Evolutionary conservation across 768 basidiomycete genomes (phyloP), one percentile per base, ranked within the genome.

Genomic region (Clavaria fumosa): DNA sequence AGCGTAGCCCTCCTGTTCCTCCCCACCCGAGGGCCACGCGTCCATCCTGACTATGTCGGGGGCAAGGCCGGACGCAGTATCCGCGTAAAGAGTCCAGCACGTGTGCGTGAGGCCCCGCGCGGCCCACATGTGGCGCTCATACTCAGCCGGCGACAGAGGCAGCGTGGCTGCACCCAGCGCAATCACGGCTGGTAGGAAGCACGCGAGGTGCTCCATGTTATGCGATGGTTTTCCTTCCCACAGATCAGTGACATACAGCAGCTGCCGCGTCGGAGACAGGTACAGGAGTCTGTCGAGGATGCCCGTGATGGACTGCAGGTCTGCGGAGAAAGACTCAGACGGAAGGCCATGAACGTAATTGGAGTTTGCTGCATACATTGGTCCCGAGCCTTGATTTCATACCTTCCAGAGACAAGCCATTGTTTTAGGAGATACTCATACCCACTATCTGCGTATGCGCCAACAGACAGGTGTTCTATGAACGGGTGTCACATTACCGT

Each of bases 401-500:
- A 53, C 38, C 55, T 48, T 2, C 61, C 65, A 1, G 60, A 66
- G 9, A 75, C 53, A 10, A 79, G 60, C 47, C 67, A 78, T 45
- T 73, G 71, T 45, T 79, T 79, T 23, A 79, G 62, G 4, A 78
- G 55, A 47, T 78, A 78, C 50, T 79, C 77, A 45, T 79, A 73
- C 9, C 66, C 75, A 42, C 75, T 76, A 47, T 78, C 77, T 1
- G 67, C 67, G 7, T 51, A 61, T 1, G 72, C 73, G 14, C 75
- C 76, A 22, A 75, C 63, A 2, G 70, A 62, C 36, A 65, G 62
- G 19, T 63, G 61, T 4, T 42, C 64, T 66, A 40, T 15, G 12
- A 38, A 34, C 23, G n/a, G 38, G 21, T 19, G 30, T 24, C 22
- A 28, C 14, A 15, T n/a, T 6, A 14, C 40, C 21, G 21, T 32